These are phyloP conservation scores for Gossypium mustelinum DNA, from an alignment of 345 rosid genomes.

Conservation along the genomic window DNA sequence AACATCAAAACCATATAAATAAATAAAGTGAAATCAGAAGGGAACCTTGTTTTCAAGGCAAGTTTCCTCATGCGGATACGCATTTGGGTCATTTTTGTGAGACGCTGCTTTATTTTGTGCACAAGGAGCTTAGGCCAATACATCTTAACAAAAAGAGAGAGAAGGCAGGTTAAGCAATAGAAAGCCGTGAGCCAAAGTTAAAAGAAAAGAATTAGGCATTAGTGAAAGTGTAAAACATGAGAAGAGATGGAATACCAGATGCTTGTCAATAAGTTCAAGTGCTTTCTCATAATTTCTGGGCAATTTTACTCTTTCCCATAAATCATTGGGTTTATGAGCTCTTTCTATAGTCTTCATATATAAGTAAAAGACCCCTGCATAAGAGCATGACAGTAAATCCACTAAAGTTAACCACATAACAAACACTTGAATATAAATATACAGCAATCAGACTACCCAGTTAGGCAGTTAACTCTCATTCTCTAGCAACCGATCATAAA, in stretches of 20 bases:
- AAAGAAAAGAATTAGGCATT: not conserved
- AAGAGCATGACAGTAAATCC: constrained; percentile 14
- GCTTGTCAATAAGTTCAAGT: constrained; percentile 82
- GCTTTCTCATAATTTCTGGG: constrained; percentile 88
- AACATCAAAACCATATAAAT: not conserved
- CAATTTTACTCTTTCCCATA: constrained; percentile 90
- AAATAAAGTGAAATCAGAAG: not conserved
- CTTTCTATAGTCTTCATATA: constrained; percentile 97
- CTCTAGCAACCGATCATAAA: not conserved
- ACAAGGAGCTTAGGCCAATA: constrained; percentile 90
- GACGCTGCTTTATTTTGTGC: constrained; percentile 84
- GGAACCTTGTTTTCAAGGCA: constrained; percentile 77
- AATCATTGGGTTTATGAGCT: constrained; percentile 80
- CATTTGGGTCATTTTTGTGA: constrained; percentile 99
- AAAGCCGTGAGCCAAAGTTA: not conserved
- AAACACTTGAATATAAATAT: not conserved
- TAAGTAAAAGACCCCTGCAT: constrained; percentile 77
- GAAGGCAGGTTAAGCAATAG: not conserved
- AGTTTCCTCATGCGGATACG: constrained; percentile 94
- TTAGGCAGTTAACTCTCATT: not conserved
- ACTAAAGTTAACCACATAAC: not conserved
- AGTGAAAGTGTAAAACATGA: not conserved
- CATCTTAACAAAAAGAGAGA: constrained; percentile 36
- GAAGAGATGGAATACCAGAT: constrained; percentile 51
- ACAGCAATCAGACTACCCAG: not conserved